Evolutionary conservation across 371 early-diverging fungal species (phyloP), one percentile per base, ranked within the genome.

Genomic region (Massospora cicadina): DNA sequence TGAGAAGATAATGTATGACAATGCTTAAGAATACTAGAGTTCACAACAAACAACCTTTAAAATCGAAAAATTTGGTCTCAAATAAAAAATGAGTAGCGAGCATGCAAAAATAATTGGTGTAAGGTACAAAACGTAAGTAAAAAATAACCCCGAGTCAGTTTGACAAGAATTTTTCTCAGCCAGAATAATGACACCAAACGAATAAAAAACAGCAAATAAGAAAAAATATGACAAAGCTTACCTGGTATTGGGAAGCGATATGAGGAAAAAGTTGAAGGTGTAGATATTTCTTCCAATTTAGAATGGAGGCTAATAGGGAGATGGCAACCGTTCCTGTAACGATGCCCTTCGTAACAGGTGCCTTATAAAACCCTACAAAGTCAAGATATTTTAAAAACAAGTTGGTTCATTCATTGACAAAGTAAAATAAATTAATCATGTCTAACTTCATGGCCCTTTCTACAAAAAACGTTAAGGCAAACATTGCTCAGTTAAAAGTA

Each of bases 201-300:
- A n/a, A n/a, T n/a, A n/a, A n/a, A n/a, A n/a, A n/a, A n/a, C n/a
- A n/a, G n/a, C n/a, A n/a, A n/a, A n/a, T n/a, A n/a, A n/a, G n/a
- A n/a, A n/a, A n/a, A n/a, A n/a, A n/a, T n/a, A n/a, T n/a, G n/a
- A n/a, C n/a, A n/a, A n/a, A 57, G 26, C 28, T 5, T 57, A 57
- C 57, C 28, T 57, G 57, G 28, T 25, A 26, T 10, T 57, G 57
- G 5, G 23, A 25, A 25, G 21, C 28, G 12, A 57, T 10, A 27
- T 57, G 57, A 57, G 57, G 57, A 10, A 57, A n/a, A n/a, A 57
- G 57, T 21, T 57, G 57, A 25, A 57, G 57, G 21, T 57, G 57
- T n/a, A 57, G 26, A 27, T 25, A 27, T 10, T 57, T n/a, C 21
- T 57, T 57, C 25, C 23, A n/a, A 57, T 57, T 57, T 3, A 57